Evolutionary conservation across 495 filamentous ascomycete species (phyloP).

Genomic region (Wilcoxina mikolae): DNA sequence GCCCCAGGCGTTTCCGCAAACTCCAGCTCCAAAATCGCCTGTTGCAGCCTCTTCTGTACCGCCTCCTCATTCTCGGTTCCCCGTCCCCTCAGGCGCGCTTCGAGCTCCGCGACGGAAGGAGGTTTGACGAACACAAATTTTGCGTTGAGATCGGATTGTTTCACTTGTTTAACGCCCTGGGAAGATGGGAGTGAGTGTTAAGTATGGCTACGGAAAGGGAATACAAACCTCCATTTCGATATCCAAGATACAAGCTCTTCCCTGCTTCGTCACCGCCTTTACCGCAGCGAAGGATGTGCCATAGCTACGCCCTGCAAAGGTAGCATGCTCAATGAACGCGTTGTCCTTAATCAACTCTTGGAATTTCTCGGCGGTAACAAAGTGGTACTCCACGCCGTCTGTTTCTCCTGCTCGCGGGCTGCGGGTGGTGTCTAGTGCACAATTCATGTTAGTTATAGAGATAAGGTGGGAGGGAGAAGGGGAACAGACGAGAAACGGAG

Average conservation of each 20-base stretch:
- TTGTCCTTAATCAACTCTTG: conserved; percentile 48
- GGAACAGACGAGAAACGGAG: conserved; percentile 45
- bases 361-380: conserved; percentile 52
- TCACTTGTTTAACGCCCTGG: conserved; percentile 88
- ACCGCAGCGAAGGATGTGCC: conserved; percentile 69
- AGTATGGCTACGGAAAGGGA: conserved; percentile 9
- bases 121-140: conserved; percentile 78
- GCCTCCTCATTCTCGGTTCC: conserved; percentile 71
- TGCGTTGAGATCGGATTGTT: conserved; percentile 55
- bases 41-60: conserved; percentile 56
- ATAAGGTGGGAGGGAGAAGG: not conserved
- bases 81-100: conserved; percentile 61
- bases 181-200: not conserved
- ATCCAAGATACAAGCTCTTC: conserved; percentile 55
- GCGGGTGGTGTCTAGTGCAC: conserved; percentile 52
- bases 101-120: conserved; percentile 58
- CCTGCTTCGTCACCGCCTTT: conserved; percentile 53
- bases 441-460: not conserved
- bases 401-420: conserved; percentile 59
- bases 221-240: conserved; percentile 47
- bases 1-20: conserved; percentile 57
- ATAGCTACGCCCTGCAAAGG: conserved; percentile 78
- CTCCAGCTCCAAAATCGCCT: conserved; percentile 70
- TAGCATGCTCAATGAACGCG: conserved; percentile 78
- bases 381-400: conserved; percentile 71